Conservation (phyloP, 129 eudicot species). For the Silybum marianum region DNA sequence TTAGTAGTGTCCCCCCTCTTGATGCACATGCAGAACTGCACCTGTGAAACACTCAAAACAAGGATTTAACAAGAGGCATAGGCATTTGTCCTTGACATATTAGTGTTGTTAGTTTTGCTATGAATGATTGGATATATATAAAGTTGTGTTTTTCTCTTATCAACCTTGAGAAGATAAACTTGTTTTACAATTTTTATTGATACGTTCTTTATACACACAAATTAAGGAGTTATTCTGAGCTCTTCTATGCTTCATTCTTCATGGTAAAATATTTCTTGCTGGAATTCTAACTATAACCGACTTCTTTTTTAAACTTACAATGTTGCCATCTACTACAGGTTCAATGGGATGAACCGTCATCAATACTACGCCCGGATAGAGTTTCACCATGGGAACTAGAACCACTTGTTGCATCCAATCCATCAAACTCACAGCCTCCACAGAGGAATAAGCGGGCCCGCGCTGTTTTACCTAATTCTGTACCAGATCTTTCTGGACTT, state of each 20-base stretch:
- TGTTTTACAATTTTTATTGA: background rate
- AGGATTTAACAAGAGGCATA: too few relatives aligned
- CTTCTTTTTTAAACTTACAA: background rate
- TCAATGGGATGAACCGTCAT: conserved; percentile 98
- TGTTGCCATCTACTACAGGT: conserved; percentile 53
- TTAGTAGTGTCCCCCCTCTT: too few relatives aligned
- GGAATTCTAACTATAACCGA: background rate
- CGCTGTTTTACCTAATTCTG: conserved; percentile 55
- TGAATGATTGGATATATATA: background rate
- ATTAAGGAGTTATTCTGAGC: background rate
- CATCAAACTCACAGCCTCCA: conserved; percentile 62
- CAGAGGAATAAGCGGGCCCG: conserved; percentile 87
- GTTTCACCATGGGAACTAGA: conserved; percentile 98
- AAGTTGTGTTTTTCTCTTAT: background rate
- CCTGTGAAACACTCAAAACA: too few relatives aligned
- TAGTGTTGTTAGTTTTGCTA: background rate
- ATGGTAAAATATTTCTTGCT: background rate
- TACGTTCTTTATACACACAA: background rate
- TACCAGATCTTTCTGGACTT: conserved; percentile 56
- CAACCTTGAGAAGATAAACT: background rate
- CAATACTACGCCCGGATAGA: conserved; percentile 83
- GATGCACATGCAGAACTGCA: too few relatives aligned
- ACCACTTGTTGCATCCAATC: conserved; percentile 73
- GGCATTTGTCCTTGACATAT: too few relatives aligned
- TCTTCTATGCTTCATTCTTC: background rate